Percentiles rank a stretch among this genome's conserved stretches.
Evolutionary conservation across 2,329 filamentous ascomycete genomes (phyloP).

Genomic region (Neofusicoccum laricinum): DNA sequence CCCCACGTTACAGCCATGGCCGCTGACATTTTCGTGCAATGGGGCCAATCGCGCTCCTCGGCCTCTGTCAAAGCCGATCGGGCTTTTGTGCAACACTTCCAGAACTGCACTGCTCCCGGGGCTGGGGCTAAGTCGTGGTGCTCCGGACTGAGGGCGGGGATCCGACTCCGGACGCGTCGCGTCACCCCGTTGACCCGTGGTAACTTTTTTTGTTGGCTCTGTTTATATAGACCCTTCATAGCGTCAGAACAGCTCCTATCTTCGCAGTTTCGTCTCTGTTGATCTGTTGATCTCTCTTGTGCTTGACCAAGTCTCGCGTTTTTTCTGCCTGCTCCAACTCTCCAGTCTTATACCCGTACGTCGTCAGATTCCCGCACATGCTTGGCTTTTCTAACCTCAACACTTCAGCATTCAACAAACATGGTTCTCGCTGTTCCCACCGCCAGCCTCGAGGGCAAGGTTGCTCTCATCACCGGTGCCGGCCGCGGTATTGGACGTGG

Average conservation of each 20-base stretch:
- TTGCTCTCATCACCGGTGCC: conserved; percentile 61
- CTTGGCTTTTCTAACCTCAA: not conserved
- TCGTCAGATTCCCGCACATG: not conserved
- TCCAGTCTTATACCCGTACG: conserved; percentile 1
- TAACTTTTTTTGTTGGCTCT: not conserved
- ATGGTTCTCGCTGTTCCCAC: conserved; percentile 45
- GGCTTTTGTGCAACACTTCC: conserved; percentile 1
- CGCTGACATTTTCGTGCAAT: not conserved
- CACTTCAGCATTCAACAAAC: conserved; percentile 20
- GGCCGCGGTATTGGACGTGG: conserved; percentile 66
- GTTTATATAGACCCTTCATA: not conserved
- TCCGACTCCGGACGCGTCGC: conserved; percentile 8
- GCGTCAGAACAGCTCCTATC: not conserved
- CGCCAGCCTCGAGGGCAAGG: conserved; percentile 51
- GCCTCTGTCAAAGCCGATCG: not conserved
- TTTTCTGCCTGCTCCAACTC: not conserved
- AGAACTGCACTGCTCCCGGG: not conserved
- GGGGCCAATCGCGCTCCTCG: not conserved
- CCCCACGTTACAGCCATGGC: not conserved
- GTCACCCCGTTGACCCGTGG: not conserved
- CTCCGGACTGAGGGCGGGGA: conserved; percentile 9
- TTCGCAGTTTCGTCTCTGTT: not conserved
- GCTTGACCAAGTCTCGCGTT: not conserved
- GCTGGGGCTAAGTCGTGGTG: not conserved
- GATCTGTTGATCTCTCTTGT: not conserved